Evolutionary conservation across 176 grass and related monocot genomes (phyloP).

Genomic region (Eremochloa ophiuroides): DNA sequence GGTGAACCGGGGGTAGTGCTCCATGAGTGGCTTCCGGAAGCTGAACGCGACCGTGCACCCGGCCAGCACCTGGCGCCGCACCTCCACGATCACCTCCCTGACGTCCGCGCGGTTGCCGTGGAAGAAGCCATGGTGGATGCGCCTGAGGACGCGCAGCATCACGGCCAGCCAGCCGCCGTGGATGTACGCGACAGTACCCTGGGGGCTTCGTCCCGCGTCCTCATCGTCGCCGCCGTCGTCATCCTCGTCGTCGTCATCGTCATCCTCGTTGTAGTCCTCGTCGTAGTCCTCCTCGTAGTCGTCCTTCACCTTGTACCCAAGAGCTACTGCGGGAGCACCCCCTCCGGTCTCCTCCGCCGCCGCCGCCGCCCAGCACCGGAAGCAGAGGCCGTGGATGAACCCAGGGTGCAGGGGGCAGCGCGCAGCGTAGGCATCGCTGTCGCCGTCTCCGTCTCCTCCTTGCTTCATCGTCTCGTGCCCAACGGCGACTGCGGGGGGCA

Average conservation of each 20-base stretch:
- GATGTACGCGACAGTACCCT: too few species aligned
- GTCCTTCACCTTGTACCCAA: too few species aligned
- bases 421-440: not conserved
- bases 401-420: not conserved
- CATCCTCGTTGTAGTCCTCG: too few species aligned
- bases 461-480: too few species aligned
- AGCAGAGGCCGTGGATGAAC: not conserved
- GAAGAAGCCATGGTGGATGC: conserved; percentile 51
- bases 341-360: not conserved
- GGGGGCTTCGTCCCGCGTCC: not conserved
- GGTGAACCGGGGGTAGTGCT: not conserved
- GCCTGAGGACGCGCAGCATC: conserved; percentile 38
- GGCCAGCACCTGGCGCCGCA: conserved; percentile 35
- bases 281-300: not conserved
- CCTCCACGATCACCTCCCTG: not conserved
- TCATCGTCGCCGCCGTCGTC: too few species aligned
- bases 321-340: not conserved
- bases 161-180: conserved; percentile 48
- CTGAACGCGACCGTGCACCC: conserved; percentile 66
- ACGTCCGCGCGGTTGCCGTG: not conserved
- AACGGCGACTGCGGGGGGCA: not conserved
- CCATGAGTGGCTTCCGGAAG: conserved; percentile 1
- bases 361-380: too few species aligned
- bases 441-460: not conserved
- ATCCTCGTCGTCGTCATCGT: too few species aligned